A percentile compares a stretch with the other conserved stretches of the same genome.
These are phyloP conservation scores for Blastobotrys proliferans DNA, from an alignment of 1,139 yeast genomes.

Conservation along the genomic window DNA sequence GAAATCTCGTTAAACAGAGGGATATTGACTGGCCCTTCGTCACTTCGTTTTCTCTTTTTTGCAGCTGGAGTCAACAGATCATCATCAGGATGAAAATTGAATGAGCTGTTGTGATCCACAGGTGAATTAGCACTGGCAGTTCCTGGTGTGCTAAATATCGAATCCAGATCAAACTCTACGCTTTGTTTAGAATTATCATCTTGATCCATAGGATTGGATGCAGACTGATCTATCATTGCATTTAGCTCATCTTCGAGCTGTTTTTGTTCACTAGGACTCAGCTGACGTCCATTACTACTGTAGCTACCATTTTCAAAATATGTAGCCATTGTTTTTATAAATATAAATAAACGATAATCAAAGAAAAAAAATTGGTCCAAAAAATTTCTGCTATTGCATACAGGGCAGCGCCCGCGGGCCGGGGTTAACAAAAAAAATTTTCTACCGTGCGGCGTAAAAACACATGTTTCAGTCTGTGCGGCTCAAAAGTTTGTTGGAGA, in stretches of 20 bases:
- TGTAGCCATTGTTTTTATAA: conserved; percentile 5
- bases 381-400: no score
- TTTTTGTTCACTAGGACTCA: conserved; percentile 14
- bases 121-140: not conserved
- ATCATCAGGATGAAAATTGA: no score
- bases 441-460: no score
- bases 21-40: conserved; percentile 7
- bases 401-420: no score
- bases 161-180: conserved; percentile 11
- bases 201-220: not conserved
- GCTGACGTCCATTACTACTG: conserved; percentile 1
- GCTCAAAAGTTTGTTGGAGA: no score
- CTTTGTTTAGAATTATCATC: not conserved
- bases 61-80: no score
- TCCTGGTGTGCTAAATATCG: conserved; percentile 6
- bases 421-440: no score
- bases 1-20: not conserved
- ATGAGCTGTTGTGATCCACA: not conserved
- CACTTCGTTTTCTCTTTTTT: conserved; percentile 8
- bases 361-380: no score
- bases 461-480: no score
- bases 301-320: conserved; percentile 6
- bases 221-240: conserved; percentile 13
- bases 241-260: conserved; percentile 13
- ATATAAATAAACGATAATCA: no score